phyloP scores from a whole-genome alignment of 1,284 basidiomycete genomes.

The Amylostereum chailletii region DNA sequence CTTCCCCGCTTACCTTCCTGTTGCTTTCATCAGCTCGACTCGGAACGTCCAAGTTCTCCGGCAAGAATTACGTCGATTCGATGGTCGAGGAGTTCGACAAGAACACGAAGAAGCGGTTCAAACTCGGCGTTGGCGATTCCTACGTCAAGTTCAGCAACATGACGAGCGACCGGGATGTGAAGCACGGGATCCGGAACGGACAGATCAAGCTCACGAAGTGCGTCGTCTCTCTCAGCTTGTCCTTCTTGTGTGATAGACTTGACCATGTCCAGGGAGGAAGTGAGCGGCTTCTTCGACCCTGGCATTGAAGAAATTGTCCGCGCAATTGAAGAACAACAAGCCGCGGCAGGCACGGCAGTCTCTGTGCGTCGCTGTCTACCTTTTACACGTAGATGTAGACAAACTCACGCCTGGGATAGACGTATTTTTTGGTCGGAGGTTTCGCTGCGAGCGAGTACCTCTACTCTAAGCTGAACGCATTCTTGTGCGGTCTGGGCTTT shows the following conservation, averaged over 20 bases:
- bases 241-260: not conserved
- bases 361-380: slow-evolving; percentile 3
- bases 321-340: slow-evolving; percentile 28
- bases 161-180: slow-evolving; percentile 33
- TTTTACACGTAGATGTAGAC: not conserved
- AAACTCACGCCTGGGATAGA: slow-evolving; percentile 15
- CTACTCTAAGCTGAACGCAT: slow-evolving; percentile 21
- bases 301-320: slow-evolving; percentile 21
- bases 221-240: not conserved
- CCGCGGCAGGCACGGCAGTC: slow-evolving; percentile 13
- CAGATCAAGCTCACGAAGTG: slow-evolving; percentile 28
- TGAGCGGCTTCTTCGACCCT: slow-evolving; percentile 39
- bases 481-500: slow-evolving; percentile 17
- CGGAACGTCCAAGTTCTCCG: slow-evolving; percentile 20
- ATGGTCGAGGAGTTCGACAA: slow-evolving; percentile 42
- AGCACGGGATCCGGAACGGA: slow-evolving; percentile 35
- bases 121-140: slow-evolving; percentile 24
- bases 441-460: slow-evolving; percentile 31
- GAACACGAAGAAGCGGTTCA: slow-evolving; percentile 38
- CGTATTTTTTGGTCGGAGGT: slow-evolving; percentile 32
- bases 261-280: slow-evolving; percentile 21
- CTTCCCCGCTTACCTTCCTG: not conserved
- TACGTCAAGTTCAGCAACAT: slow-evolving; percentile 40
- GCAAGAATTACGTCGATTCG: slow-evolving; percentile 27
- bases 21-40: slow-evolving; percentile 20